Conservation (phyloP, 2,329 filamentous ascomycete species). For the Truncatella angustata region DNA sequence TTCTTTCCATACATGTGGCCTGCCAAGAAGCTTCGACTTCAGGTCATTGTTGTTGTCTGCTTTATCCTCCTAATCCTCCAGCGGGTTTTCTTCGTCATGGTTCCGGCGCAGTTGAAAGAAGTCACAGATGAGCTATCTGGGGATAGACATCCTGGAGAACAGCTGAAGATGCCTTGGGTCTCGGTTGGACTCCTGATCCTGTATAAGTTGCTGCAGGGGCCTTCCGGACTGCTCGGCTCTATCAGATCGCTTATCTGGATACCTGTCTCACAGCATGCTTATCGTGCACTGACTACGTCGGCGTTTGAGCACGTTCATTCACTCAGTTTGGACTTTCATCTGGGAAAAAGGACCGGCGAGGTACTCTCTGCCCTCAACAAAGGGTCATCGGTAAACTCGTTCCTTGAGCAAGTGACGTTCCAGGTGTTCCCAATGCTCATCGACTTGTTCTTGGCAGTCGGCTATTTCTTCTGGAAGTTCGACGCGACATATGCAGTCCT, state of each 20-base stretch:
- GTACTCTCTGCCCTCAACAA: constrained; percentile 95
- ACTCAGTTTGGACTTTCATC: constrained; percentile 92
- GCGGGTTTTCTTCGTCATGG: constrained; percentile 80
- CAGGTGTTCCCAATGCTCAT: constrained; percentile 93
- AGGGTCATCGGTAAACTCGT: constrained; percentile 92
- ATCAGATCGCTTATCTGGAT: constrained; percentile 87
- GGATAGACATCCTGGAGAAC: constrained; percentile 42
- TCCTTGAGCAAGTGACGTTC: constrained; percentile 94
- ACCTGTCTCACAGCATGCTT: constrained; percentile 94
- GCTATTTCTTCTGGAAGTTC: constrained; percentile 74
- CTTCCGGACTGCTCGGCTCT: constrained; percentile 82
- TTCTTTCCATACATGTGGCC: constrained; percentile 99
- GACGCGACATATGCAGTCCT: constrained; percentile 90
- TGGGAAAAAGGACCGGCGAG: constrained; percentile 95
- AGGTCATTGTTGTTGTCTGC: constrained; percentile 78
- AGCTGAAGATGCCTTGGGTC: constrained; percentile 63
- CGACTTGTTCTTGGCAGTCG: constrained; percentile 82
- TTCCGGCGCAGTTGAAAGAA: constrained; percentile 75
- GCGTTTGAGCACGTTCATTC: constrained; percentile 97
- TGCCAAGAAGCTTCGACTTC: constrained; percentile 69
- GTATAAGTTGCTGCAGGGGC: constrained; percentile 81
- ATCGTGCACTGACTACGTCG: constrained; percentile 87
- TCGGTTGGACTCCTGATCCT: constrained; percentile 74
- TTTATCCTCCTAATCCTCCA: constrained; percentile 78
- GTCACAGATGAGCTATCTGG: constrained; percentile 73